Conservation (phyloP, 1,139 yeast genomes). For the Zygosaccharomyces pseudobailii region DNA sequence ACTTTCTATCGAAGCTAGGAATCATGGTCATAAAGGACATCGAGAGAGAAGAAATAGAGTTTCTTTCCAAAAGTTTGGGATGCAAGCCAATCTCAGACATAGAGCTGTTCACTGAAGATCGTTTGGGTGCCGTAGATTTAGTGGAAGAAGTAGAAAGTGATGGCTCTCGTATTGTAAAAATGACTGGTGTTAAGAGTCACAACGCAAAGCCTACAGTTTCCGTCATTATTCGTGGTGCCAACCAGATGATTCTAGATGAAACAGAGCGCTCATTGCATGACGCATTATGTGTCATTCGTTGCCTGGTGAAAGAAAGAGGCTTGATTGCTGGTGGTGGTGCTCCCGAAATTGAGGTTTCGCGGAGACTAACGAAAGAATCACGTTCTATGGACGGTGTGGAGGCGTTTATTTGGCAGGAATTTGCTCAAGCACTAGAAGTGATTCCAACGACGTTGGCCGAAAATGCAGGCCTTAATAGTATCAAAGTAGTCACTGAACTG, state of each 20-base stretch:
- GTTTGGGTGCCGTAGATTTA: conserved; percentile 86
- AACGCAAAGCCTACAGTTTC: conserved; percentile 72
- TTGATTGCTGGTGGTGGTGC: conserved; percentile 99
- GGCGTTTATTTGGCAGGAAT: conserved; percentile 91
- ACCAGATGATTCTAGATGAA: conserved; percentile 83
- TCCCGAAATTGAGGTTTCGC: conserved; percentile 91
- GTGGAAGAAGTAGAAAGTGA: conserved; percentile 90
- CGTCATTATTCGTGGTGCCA: conserved; percentile 92
- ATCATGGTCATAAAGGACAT: conserved; percentile 93
- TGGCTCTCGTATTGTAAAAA: conserved; percentile 86
- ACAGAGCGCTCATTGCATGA: conserved; percentile 96
- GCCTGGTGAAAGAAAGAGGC: conserved; percentile 90
- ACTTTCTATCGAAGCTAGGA: conserved; percentile 85
- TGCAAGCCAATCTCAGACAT: conserved; percentile 96
- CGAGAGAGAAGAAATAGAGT: conserved; percentile 95
- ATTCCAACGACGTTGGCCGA: conserved; percentile 97
- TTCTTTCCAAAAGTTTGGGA: conserved; percentile 83
- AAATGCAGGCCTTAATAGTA: conserved; percentile 94
- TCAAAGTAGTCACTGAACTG: conserved; percentile 90
- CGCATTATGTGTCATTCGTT: conserved; percentile 93
- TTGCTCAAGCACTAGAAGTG: conserved; percentile 92
- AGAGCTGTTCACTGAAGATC: conserved; percentile 86
- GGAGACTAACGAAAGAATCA: conserved; percentile 73
- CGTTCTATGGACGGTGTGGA: conserved; percentile 81
- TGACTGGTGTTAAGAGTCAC: conserved; percentile 69